phyloP scores from a whole-genome alignment of 768 basidiomycete genomes.

The Mycena leptocephala region DNA sequence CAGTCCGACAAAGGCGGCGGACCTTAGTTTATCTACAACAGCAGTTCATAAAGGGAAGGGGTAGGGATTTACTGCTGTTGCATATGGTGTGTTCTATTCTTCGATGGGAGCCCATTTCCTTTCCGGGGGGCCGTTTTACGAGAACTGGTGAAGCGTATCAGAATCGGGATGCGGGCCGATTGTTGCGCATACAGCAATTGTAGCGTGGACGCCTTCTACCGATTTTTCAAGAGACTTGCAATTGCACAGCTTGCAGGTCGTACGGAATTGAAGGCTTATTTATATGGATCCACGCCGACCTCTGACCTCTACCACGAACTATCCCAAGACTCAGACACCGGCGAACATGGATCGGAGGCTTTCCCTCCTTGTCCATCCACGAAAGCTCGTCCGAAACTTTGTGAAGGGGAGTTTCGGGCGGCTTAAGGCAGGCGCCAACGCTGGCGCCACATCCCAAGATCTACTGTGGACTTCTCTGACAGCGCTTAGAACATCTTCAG shows the following conservation, averaged over 20 bases:
- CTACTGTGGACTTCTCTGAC: constrained; percentile 13
- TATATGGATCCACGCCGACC: neutral
- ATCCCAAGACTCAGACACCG: too few species aligned
- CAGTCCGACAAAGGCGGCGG: too few species aligned
- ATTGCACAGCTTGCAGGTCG: neutral
- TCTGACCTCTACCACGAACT: neutral
- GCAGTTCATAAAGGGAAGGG: neutral
- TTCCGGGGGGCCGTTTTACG: neutral
- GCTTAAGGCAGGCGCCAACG: neutral
- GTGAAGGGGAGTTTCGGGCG: neutral
- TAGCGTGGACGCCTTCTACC: neutral
- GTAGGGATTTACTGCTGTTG: neutral
- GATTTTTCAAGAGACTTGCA: neutral
- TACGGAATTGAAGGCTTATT: neutral
- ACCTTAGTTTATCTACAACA: neutral
- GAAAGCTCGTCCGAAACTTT: neutral
- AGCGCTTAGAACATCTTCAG: constrained; percentile 17
- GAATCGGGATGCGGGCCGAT: neutral
- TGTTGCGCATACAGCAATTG: neutral
- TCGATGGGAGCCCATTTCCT: neutral
- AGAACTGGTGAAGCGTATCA: neutral
- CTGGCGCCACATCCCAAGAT: constrained; percentile 1
- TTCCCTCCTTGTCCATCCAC: neutral
- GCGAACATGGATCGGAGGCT: neutral
- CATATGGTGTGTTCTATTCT: neutral